Evolutionary conservation across 2,329 filamentous ascomycete genomes (phyloP).

Genomic region (Venturia oleaginea): DNA sequence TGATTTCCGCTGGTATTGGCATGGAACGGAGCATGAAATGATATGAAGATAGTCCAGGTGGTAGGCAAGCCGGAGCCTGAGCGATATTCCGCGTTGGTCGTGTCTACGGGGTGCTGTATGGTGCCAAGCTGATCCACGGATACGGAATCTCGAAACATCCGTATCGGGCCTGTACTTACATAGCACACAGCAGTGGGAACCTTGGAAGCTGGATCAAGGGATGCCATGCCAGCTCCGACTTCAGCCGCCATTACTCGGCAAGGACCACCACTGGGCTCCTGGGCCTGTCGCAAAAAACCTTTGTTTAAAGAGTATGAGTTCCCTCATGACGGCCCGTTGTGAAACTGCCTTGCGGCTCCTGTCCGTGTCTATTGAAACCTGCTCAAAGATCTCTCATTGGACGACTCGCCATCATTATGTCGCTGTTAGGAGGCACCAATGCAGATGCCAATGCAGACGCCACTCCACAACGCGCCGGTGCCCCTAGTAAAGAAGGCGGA

Average conservation of each 20-base stretch:
- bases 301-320: not conserved
- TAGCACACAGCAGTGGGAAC: too few species aligned
- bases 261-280: not conserved
- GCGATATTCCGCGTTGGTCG: not conserved
- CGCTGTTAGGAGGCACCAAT: not conserved
- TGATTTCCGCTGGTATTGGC: not conserved
- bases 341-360: not conserved
- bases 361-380: not conserved
- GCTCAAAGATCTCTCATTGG: not conserved
- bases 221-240: not conserved
- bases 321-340: not conserved
- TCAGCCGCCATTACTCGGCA: not conserved
- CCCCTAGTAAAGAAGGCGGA: not conserved
- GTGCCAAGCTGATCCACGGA: not conserved
- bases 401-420: not conserved
- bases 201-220: too few species aligned
- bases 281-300: not conserved
- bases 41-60: too few species aligned
- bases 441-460: constrained; percentile 9
- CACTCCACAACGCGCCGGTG: constrained; percentile 5
- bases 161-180: not conserved
- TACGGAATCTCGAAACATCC: not conserved
- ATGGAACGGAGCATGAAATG: too few species aligned
- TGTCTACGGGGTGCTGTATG: not conserved
- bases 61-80: too few species aligned